Evolutionary conservation across 129 eudicot species (phyloP).

Genomic region (Solidago caesia): DNA sequence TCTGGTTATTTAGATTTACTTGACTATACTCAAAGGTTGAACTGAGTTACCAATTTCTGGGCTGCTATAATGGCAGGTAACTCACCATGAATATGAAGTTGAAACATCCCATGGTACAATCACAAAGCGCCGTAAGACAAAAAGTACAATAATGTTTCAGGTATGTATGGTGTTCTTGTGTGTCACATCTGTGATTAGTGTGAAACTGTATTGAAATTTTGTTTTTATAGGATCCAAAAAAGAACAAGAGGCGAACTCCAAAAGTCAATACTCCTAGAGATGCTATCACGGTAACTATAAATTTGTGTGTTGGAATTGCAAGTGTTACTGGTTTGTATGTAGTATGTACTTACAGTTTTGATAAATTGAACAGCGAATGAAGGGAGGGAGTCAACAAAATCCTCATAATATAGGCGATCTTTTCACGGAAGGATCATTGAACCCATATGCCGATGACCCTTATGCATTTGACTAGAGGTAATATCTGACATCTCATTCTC

Average conservation of each 20-base stretch:
- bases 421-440: slow-evolving; percentile 89
- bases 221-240: slow-evolving; percentile 60
- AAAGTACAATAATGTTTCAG: slow-evolving; percentile 96
- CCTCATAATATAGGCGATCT: slow-evolving; percentile 79
- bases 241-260: slow-evolving; percentile 62
- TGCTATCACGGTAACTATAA: slow-evolving; percentile 49
- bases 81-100: slow-evolving; percentile 89
- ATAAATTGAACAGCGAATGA: slow-evolving; percentile 47
- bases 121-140: slow-evolving; percentile 81
- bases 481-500: slow-evolving; percentile 14
- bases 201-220: slow-evolving; percentile 27
- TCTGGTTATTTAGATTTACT: background rate
- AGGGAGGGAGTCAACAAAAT: slow-evolving; percentile 41
- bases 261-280: slow-evolving; percentile 61
- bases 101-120: slow-evolving; percentile 82
- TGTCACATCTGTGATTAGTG: slow-evolving; percentile 6
- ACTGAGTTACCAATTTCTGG: slow-evolving; percentile 9
- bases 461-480: slow-evolving; percentile 92
- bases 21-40: background rate
- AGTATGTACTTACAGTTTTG: background rate
- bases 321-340: background rate
- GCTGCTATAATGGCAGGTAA: slow-evolving; percentile 48
- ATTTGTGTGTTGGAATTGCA: slow-evolving; percentile 6
- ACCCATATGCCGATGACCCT: slow-evolving; percentile 96
- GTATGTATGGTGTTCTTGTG: slow-evolving; percentile 39